A percentile compares a stretch with the other conserved stretches of the same genome.
phyloP scores from a whole-genome alignment of 768 basidiomycete species.

The Mycena rebaudengoi region DNA sequence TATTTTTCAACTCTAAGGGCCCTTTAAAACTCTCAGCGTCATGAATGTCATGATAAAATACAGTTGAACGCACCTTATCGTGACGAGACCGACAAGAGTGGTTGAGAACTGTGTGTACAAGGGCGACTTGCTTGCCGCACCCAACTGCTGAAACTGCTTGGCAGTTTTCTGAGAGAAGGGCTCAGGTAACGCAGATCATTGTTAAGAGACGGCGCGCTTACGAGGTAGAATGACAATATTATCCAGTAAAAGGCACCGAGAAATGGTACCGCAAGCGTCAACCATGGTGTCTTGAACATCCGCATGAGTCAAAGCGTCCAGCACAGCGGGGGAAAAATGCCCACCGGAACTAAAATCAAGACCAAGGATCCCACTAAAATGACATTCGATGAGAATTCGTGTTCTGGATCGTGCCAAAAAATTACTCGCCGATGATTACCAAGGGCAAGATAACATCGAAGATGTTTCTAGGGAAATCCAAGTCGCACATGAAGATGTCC shows the following conservation, averaged over 20 bases:
- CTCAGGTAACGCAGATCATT: background rate
- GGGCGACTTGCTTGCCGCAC: constrained; percentile 4
- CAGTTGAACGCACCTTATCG: background rate
- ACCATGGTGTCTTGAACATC: background rate
- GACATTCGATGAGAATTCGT: background rate
- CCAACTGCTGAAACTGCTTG: constrained; percentile 8
- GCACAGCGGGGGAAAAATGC: background rate
- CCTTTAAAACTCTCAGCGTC: background rate
- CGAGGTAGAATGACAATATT: constrained; percentile 6
- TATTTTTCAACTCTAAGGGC: background rate
- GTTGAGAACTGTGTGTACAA: constrained; percentile 7
- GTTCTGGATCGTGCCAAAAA: no score
- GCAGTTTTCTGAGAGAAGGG: background rate
- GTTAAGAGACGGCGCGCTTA: background rate
- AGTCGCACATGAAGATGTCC: constrained; percentile 7
- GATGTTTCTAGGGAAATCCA: background rate
- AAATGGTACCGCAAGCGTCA: constrained; percentile 3
- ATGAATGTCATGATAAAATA: background rate
- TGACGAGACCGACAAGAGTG: background rate
- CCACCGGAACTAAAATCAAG: background rate
- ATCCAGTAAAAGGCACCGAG: constrained; percentile 5
- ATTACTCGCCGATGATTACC: background rate
- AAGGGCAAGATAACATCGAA: background rate
- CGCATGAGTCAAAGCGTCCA: background rate
- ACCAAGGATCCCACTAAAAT: background rate